Base-by-base conservation (phyloP, 352 stramenopile genomes). In the Blastocystis sp. region DNA sequence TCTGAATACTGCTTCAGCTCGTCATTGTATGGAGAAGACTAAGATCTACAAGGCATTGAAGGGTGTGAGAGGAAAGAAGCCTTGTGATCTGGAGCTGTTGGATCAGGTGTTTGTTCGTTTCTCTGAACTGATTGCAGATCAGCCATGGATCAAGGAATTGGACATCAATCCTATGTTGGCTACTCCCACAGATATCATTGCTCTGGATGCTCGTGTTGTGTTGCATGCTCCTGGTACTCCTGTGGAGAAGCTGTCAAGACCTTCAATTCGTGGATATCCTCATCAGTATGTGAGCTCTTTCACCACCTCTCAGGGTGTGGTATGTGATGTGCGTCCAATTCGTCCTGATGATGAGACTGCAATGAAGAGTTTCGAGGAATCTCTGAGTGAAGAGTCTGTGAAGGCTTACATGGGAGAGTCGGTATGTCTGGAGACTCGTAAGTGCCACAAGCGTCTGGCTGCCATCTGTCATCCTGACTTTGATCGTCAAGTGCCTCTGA, bases 1-100 rank as follows among this genome's bases (percentile, higher is more conserved):
- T 29, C 51, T 87, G 56, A 87, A 87, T 43, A 87, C 77, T 19
- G 52, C 77, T 21, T 58, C 24, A n/a, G 71, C 71, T 19, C 71
- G 37, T 43, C 52, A 83, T 39, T 83, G 71, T 52, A 83, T 83
- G 71, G 52, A 39, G 21, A 65, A 83, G 57, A 83, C 71, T n/a
- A 83, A 83, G 71, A 83, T 83, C 29, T 83, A 83, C 71, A 83
- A 83, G 71, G 71, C 71, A 29, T 52, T 83, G 52, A 65, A 83
- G 57, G 71, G 71, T 27, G 71, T 83, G 52, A 46, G 71, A 24
- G 71, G 71, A 24, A 83, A 83, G 42, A 9, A 27, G 71, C 52
- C 52, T 24, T 83, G 71, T 43, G 71, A 83, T 59, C 42, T 69
- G 57, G 57, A 83, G n/a, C 29, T 69, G 57, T 32, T 83, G 27